phyloP scores from a whole-genome alignment of 129 eudicot genomes.

The Flaveria trinervia region DNA sequence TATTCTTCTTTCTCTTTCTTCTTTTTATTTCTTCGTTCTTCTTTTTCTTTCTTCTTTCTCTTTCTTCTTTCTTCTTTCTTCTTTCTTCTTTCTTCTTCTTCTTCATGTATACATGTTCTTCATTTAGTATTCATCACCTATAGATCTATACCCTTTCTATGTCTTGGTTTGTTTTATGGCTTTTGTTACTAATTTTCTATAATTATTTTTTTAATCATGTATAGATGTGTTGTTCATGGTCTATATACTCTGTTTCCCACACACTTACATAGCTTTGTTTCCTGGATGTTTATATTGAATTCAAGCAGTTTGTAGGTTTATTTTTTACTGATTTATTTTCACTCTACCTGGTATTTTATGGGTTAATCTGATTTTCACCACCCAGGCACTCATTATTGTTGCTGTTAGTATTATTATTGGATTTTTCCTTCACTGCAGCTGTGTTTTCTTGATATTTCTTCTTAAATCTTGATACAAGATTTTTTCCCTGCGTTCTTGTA shows the following conservation, averaged over 20 bases:
- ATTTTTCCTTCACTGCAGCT: conserved; percentile 1
- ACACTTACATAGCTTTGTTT: background rate
- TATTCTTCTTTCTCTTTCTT: background rate
- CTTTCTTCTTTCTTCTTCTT: too few species aligned
- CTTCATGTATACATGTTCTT: background rate
- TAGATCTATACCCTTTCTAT: background rate
- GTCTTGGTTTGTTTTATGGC: background rate
- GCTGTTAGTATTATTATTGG: conserved; percentile 1
- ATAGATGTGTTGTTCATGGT: background rate
- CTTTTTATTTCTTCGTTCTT: too few species aligned
- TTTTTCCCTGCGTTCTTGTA: background rate
- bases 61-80: too few species aligned
- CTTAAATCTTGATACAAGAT: background rate
- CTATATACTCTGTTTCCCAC: background rate
- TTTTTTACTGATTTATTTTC: background rate
- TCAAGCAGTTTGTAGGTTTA: background rate
- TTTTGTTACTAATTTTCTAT: background rate
- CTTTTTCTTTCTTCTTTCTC: background rate
- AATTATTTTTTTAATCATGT: background rate
- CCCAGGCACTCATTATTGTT: background rate
- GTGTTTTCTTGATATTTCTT: background rate
- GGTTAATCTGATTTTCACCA: background rate
- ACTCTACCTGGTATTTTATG: too few species aligned
- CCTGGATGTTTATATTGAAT: background rate
- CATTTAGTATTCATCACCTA: background rate